A percentile compares a stretch with the other conserved stretches of the same genome.
Conservation (phyloP, 441 rosid species). For the Arabidopsis hybrid region DNA sequence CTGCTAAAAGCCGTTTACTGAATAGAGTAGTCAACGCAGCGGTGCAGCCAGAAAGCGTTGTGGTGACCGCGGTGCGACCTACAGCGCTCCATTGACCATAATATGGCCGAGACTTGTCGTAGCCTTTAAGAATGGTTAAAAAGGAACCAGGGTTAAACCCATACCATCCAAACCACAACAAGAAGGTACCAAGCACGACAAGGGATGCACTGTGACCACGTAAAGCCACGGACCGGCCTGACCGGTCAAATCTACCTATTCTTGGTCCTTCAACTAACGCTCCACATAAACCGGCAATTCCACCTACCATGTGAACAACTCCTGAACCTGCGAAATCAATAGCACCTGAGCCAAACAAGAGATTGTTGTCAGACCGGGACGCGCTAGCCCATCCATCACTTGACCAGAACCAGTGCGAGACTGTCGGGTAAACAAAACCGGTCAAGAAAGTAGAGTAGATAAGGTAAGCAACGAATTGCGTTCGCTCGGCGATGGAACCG, state of each 20-base stretch:
- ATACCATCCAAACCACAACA: conserved; percentile 72
- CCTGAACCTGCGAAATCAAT: conserved; percentile 68
- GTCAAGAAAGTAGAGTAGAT: conserved; percentile 63
- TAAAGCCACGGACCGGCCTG: conserved; percentile 55
- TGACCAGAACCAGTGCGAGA: conserved; percentile 70
- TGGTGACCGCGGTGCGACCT: conserved; percentile 65
- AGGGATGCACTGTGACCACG: conserved; percentile 63
- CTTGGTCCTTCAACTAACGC: conserved; percentile 56
- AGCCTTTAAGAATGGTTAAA: conserved; percentile 50
- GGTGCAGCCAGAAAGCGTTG: conserved; percentile 65
- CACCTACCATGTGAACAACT: conserved; percentile 68
- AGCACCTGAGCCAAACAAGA: conserved; percentile 53
- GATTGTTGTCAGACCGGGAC: conserved; percentile 28
- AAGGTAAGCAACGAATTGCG: conserved; percentile 59
- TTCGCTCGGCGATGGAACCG: conserved; percentile 61
- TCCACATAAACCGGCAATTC: conserved; percentile 56
- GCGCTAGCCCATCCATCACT: conserved; percentile 64
- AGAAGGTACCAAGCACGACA: conserved; percentile 63
- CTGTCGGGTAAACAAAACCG: conserved; percentile 62
- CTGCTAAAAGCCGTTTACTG: conserved; percentile 52
- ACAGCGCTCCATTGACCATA: conserved; percentile 70
- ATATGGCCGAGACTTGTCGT: conserved; percentile 41
- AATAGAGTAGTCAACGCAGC: conserved; percentile 64
- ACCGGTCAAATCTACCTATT: conserved; percentile 55
- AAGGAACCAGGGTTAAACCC: conserved; percentile 69